Base-by-base conservation (phyloP, 495 filamentous ascomycete genomes). In the Aspergillus cristatus region DNA sequence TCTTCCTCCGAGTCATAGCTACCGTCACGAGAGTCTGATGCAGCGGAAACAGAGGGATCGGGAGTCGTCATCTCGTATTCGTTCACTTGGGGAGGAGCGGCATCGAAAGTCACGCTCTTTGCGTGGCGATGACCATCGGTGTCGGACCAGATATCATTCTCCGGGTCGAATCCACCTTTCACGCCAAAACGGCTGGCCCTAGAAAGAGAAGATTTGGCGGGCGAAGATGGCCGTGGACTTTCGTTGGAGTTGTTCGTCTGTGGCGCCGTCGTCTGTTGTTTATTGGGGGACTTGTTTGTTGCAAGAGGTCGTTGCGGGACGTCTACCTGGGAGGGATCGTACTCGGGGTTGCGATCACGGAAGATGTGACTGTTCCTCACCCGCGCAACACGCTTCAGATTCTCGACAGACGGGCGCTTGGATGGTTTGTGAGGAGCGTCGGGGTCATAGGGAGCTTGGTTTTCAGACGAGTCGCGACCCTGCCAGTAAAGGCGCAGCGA, bases 11-110 rank as follows among this genome's bases (percentile, higher is more conserved):
- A 89, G 37, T 96, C 91, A 52, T 87, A 95, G 57, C 89, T 94
- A 14, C 84, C 84, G 43, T 94, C 84, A 17, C 89, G 79, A 5
- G 89, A 95, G 35, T 78, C 86, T 11, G 84, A 89, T 12, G 83
- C 84, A 33, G 90, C 66, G 1, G 84, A 97, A 24, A n/a, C n/a
- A 4, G 93, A 96, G 12, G 86, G 75, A 57, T 94, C 91, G 1
- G 91, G 91, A 2, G 91, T 98, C 24, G 84, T 81, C 85, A 95
- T 89, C 62, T 96, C 91, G 53, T 97, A 98, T 55, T 97, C 88
- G 50, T 95, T 94, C 37, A 97, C 70, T 55, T 91, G 83, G 18
- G 91, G 93, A 15, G 91, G 90, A 0, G 86, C 91, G 18, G 78
- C 81, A 67, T 96, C 89, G 51, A 96, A 98, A 1, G 86, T 97